Conservation (phyloP, 202 grass and related monocot genomes). For the Miscanthus sacchariflorus region DNA sequence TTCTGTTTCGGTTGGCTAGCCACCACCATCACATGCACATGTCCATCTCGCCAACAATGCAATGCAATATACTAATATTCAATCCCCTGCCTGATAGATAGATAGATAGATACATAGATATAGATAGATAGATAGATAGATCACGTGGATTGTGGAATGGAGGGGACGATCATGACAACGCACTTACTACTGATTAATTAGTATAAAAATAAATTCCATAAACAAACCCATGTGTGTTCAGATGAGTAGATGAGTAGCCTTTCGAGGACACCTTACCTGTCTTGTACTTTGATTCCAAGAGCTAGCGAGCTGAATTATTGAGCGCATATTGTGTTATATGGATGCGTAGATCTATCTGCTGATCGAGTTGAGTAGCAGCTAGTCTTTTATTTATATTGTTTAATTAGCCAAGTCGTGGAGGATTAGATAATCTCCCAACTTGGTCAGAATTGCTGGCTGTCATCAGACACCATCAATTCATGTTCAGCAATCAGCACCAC, state of each 20-base stretch:
- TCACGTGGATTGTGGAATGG: not conserved
- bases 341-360: conserved; percentile 14
- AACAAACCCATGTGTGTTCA: not conserved
- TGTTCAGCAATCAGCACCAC: not conserved
- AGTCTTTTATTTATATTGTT: not conserved
- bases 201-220: not conserved
- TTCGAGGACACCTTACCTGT: not conserved
- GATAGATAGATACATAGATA: no score
- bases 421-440: conserved; percentile 7
- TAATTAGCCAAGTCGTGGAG: not conserved
- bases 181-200: not conserved
- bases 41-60: not conserved
- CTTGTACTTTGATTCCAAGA: not conserved
- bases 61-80: not conserved
- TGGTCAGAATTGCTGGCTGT: not conserved
- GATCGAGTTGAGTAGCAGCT: not conserved
- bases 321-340: not conserved
- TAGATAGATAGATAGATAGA: not conserved
- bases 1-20: not conserved
- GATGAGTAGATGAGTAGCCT: not conserved
- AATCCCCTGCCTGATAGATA: not conserved
- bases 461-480: not conserved
- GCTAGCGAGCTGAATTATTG: not conserved
- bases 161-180: not conserved
- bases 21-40: not conserved